A percentile compares a stretch with the other conserved stretches of the same genome.
phyloP scores from a whole-genome alignment of 78 protist species.

The Tieghemostelium lacteum region DNA sequence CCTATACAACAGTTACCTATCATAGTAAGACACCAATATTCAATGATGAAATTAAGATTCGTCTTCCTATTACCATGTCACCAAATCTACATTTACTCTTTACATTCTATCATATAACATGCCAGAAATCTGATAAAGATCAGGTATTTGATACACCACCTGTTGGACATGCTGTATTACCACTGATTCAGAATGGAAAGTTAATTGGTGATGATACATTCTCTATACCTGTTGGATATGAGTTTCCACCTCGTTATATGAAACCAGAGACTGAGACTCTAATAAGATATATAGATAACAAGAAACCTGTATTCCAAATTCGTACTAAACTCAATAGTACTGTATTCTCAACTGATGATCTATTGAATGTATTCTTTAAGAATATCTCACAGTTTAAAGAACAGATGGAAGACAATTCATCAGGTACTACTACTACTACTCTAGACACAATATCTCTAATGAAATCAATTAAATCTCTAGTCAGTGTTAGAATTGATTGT shows the following conservation, averaged over 20 bases:
- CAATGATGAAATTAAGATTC: constrained; percentile 70
- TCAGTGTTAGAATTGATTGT: constrained; percentile 20
- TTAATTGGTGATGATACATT: constrained; percentile 54
- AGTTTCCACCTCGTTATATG: constrained; percentile 57
- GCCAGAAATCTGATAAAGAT: constrained; percentile 49
- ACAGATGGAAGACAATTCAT: neutral
- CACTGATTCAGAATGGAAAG: constrained; percentile 38
- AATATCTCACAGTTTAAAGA: neutral
- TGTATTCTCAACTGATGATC: constrained; percentile 33
- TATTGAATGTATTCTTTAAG: constrained; percentile 32
- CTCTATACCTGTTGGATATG: constrained; percentile 39
- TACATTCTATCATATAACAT: constrained; percentile 79
- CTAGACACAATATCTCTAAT: neutral
- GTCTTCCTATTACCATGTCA: constrained; percentile 32
- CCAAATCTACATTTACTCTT: constrained; percentile 51
- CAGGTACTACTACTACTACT: neutral
- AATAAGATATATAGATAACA: constrained; percentile 47
- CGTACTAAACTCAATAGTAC: constrained; percentile 45
- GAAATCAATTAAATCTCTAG: constrained; percentile 14
- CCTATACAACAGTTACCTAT: constrained; percentile 41
- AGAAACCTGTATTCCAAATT: constrained; percentile 71
- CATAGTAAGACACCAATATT: constrained; percentile 77
- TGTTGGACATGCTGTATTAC: constrained; percentile 62
- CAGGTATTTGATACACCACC: constrained; percentile 17
- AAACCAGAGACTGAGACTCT: constrained; percentile 34